Evolutionary conservation across 441 rosid genomes (phyloP).

Genomic region (Croton laevigatus): DNA sequence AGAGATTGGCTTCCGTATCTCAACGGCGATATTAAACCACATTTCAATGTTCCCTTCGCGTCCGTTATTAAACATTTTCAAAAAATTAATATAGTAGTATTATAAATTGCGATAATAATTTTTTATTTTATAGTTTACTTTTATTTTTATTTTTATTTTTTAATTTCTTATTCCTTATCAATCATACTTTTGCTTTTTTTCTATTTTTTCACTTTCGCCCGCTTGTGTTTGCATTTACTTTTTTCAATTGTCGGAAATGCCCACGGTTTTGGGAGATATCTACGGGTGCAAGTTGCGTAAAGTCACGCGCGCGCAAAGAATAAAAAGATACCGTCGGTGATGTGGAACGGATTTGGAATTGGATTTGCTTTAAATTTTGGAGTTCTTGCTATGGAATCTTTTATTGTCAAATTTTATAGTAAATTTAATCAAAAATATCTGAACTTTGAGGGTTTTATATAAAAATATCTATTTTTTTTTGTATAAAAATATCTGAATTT

Average conservation of each 20-base stretch:
- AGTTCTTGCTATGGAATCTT: background rate
- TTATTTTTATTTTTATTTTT: background rate
- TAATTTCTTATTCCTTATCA: background rate
- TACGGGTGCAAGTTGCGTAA: slow-evolving; percentile 1
- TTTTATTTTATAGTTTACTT: background rate
- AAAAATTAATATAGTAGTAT: background rate
- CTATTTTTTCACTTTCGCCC: slow-evolving; percentile 23
- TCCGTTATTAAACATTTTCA: slow-evolving; percentile 38
- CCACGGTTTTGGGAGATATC: slow-evolving; percentile 18
- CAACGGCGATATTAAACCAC: slow-evolving; percentile 49
- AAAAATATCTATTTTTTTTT: no score
- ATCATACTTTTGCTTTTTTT: slow-evolving; percentile 23
- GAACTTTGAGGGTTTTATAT: no score
- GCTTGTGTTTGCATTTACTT: background rate
- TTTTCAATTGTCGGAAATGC: slow-evolving; percentile 16
- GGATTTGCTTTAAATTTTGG: background rate
- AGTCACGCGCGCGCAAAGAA: background rate
- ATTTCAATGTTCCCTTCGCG: slow-evolving; percentile 50
- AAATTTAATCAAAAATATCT: no score
- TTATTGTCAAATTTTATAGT: background rate
- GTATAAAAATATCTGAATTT: no score
- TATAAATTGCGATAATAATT: background rate
- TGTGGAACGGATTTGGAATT: slow-evolving; percentile 29
- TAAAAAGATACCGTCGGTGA: background rate
- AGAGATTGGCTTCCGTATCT: slow-evolving; percentile 44